Conservation (phyloP, 1,284 basidiomycete genomes). For the Pterula multifida region DNA sequence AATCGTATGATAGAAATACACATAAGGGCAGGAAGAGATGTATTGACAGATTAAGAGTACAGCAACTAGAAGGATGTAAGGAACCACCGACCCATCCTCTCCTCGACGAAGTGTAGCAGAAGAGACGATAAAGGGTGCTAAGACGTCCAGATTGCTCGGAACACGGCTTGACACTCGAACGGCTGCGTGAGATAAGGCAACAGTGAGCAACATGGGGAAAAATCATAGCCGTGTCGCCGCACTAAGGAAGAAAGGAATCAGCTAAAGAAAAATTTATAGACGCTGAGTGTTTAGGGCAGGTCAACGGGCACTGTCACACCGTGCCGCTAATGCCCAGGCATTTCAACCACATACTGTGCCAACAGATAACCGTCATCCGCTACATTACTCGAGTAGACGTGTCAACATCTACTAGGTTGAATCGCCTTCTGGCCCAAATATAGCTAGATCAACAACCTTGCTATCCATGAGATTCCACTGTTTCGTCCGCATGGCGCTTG, state of each 20-base stretch:
- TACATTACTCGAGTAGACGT: no score
- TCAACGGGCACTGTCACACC: not conserved
- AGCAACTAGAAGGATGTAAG: slow-evolving; percentile 1
- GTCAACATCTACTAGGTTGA: no score
- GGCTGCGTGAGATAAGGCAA: slow-evolving; percentile 47
- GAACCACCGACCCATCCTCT: slow-evolving; percentile 72
- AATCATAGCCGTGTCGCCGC: slow-evolving; percentile 66
- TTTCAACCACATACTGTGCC: no score
- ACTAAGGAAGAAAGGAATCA: slow-evolving; percentile 31
- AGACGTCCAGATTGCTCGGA: slow-evolving; percentile 64
- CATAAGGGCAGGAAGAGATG: no score
- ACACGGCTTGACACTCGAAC: slow-evolving; percentile 83
- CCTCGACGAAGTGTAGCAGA: slow-evolving; percentile 22
- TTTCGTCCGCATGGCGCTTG: not conserved
- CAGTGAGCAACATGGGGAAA: slow-evolving; percentile 79
- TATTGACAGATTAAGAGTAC: not conserved
- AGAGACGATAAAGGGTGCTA: slow-evolving; percentile 55
- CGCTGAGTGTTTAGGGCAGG: slow-evolving; percentile 8
- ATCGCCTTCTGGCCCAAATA: not conserved
- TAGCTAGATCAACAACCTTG: not conserved
- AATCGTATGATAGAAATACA: no score
- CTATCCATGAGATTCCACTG: no score
- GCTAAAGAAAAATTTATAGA: slow-evolving; percentile 16
- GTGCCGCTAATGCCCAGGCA: not conserved
- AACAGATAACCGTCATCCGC: no score